Base-by-base conservation (phyloP, 2,329 filamentous ascomycete species). In the Cladophialophora yegresii region DNA sequence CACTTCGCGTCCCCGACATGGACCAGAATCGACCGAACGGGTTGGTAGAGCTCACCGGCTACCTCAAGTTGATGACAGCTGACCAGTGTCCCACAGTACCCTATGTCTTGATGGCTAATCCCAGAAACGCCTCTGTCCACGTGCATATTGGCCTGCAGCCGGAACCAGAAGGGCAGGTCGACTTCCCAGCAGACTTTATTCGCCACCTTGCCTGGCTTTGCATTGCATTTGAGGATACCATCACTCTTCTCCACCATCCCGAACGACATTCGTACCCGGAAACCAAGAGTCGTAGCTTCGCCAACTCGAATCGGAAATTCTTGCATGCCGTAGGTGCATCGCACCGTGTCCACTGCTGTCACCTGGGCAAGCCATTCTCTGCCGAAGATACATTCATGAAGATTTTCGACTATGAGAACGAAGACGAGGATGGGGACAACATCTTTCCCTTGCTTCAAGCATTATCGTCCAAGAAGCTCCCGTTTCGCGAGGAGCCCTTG, bases 121-220 rank as follows among this genome's bases (percentile, higher is more conserved):
- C 51, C 23, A 4, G n/a, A 20, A 54, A 28, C 4, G 26, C 28
- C 13, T 33, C 23, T 54, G 28, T 54, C n/a, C 51, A 54, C 51
- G 51, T 54, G n/a, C 51, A 54, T 10, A 33, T 54, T 3, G 51
- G 51, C n/a, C 8, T 54, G n/a, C 51, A 54, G 51, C 51, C 51
- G n/a, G 9, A 54, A 12, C 8, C 16, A 20, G n/a, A 10, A 5
- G n/a, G 28, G 2, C 51, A 54, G 51, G 13, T 54, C 10, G 28
- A n/a, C 13, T 12, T 54, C 16, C 51, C 51, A 13, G 4, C 28
- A 16, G 26, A 57, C 1, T n/a, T 65, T 12, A 30, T 65, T 20
- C 59, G 59, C n/a, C 65, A 65, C 30, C 30, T 67, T 6, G 59
- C 65, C 13, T 67, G 53, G 51, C 51, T 67, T n/a, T 49, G 58